A percentile compares a stretch with the other conserved stretches of the same genome.
phyloP scores from a whole-genome alignment of 176 grass and related monocot species.

The Eremochloa ophiuroides region DNA sequence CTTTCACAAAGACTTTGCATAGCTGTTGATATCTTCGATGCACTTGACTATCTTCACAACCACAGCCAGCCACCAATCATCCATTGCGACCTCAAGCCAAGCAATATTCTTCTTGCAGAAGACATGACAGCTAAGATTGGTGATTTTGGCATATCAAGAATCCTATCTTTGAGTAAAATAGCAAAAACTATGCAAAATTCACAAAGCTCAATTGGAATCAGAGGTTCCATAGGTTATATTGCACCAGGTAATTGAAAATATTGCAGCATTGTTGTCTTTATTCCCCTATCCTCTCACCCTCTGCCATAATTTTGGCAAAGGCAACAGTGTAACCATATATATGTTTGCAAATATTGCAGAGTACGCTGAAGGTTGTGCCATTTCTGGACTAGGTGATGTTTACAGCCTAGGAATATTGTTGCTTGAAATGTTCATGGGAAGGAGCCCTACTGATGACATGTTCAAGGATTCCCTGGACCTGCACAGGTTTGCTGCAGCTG shows the following conservation, averaged over 20 bases:
- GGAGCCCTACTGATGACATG: neutral
- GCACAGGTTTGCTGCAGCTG: neutral
- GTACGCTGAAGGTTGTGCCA: neutral
- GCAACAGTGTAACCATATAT: too few species aligned
- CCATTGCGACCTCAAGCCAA: constrained; percentile 45
- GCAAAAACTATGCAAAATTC: neutral
- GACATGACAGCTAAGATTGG: constrained; percentile 32
- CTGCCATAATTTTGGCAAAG: too few species aligned
- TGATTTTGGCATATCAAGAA: constrained; percentile 32
- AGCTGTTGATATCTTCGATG: neutral
- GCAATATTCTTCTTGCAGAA: constrained; percentile 43
- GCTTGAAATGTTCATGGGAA: neutral
- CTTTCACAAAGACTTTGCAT: neutral
- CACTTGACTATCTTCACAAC: neutral
- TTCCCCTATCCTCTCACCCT: too few species aligned
- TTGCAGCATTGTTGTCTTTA: neutral
- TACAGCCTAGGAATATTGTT: neutral
- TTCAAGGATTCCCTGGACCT: neutral
- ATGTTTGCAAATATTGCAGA: neutral
- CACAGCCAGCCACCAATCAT: constrained; percentile 15
- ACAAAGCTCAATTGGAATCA: constrained; percentile 2
- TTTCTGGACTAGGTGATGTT: neutral
- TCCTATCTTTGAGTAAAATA: neutral
- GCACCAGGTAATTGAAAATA: neutral
- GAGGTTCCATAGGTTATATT: neutral